Percentiles rank a stretch among this genome's conserved stretches.
Conservation (phyloP, 306 rosid genomes). For the Leucaena leucocephala region DNA sequence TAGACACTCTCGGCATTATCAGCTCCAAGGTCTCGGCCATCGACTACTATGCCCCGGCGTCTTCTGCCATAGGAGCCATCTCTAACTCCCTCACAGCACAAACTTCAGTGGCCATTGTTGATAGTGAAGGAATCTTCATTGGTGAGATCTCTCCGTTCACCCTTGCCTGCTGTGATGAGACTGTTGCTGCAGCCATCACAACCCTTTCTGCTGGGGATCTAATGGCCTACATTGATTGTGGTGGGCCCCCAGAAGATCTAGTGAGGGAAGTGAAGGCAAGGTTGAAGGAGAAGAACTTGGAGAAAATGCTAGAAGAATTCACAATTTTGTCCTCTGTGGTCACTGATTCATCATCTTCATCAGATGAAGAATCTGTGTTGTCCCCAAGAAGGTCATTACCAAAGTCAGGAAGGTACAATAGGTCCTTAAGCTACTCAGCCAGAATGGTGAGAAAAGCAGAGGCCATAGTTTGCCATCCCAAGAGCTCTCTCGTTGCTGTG, state of each 20-base stretch:
- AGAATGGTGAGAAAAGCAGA: slow-evolving; percentile 84
- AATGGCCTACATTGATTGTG: slow-evolving; percentile 94
- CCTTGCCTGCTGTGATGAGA: slow-evolving; percentile 82
- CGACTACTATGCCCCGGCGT: slow-evolving; percentile 82
- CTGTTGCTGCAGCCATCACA: slow-evolving; percentile 72
- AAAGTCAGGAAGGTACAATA: slow-evolving; percentile 54
- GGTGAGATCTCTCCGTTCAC: slow-evolving; percentile 94
- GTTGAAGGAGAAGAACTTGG: slow-evolving; percentile 65
- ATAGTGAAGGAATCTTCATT: slow-evolving; percentile 61
- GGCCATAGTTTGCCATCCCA: slow-evolving; percentile 89
- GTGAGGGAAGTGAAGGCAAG: slow-evolving; percentile 67
- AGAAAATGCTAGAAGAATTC: slow-evolving; percentile 63
- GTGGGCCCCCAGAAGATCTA: slow-evolving; percentile 85
- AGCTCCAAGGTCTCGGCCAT: slow-evolving; percentile 55
- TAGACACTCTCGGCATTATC: slow-evolving; percentile 70
- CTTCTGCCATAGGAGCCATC: slow-evolving; percentile 64
- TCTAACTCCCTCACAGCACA: slow-evolving; percentile 62
- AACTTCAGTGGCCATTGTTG: slow-evolving; percentile 86
- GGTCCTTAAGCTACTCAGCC: slow-evolving; percentile 79
- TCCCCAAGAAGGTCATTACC: slow-evolving; percentile 45
- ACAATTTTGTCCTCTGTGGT: slow-evolving; percentile 42
- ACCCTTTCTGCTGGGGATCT: slow-evolving; percentile 80
- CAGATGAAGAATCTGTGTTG: slow-evolving; percentile 71
- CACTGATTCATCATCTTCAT: slow-evolving; percentile 47
- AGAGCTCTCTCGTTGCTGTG: slow-evolving; percentile 88